Evolutionary conservation across 2,329 filamentous ascomycete genomes (phyloP).

Genomic region (Ceratocystiopsis sp.): DNA sequence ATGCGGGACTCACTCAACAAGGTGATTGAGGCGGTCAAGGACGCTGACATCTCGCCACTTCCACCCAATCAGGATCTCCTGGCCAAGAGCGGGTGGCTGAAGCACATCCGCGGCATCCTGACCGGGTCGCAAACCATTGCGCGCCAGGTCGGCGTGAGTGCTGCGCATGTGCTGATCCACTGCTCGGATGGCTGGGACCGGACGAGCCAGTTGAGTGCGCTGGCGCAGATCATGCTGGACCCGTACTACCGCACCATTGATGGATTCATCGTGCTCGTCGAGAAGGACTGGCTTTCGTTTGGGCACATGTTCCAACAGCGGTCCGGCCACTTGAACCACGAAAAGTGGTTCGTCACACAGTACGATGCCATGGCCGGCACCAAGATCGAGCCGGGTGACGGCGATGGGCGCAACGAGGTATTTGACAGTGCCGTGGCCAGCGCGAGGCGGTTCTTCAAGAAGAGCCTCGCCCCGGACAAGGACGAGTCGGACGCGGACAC

Average conservation of each 20-base stretch:
- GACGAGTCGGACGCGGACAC: slow-evolving; percentile 44
- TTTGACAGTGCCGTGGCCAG: slow-evolving; percentile 74
- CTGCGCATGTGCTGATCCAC: slow-evolving; percentile 90
- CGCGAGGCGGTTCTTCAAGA: slow-evolving; percentile 80
- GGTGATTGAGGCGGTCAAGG: slow-evolving; percentile 78
- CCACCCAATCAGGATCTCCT: slow-evolving; percentile 69
- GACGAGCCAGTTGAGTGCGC: slow-evolving; percentile 80
- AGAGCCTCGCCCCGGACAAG: slow-evolving; percentile 45
- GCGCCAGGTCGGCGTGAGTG: slow-evolving; percentile 73
- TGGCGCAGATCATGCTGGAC: slow-evolving; percentile 86
- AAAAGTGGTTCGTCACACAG: slow-evolving; percentile 86
- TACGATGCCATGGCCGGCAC: slow-evolving; percentile 57
- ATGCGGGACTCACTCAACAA: slow-evolving; percentile 85
- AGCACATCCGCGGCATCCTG: slow-evolving; percentile 70
- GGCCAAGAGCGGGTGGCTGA: slow-evolving; percentile 74
- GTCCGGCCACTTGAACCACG: slow-evolving; percentile 72
- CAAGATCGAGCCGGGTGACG: slow-evolving; percentile 43
- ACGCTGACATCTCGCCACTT: slow-evolving; percentile 72
- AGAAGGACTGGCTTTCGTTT: slow-evolving; percentile 97
- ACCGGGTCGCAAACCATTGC: slow-evolving; percentile 76
- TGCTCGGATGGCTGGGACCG: slow-evolving; percentile 98
- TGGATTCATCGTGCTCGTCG: slow-evolving; percentile 83
- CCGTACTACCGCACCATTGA: slow-evolving; percentile 89
- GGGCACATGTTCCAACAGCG: slow-evolving; percentile 94
- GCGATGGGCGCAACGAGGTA: slow-evolving; percentile 49